Base-by-base conservation (phyloP, 352 stramenopile species). In the Phytophthora ramorum region DNA sequence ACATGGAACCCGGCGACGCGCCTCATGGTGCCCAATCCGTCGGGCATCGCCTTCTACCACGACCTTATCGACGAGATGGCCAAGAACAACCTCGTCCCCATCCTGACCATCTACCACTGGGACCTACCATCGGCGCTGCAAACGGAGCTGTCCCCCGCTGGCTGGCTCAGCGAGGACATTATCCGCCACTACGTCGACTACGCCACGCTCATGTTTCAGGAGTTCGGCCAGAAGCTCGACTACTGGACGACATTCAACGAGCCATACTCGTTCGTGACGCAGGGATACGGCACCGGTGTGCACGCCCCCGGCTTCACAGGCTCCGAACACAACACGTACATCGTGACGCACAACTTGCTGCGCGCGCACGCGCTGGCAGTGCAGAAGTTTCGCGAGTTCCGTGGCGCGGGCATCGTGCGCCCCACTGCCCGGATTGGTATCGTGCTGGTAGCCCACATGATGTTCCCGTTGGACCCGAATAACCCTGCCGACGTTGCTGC, bases 171-270 rank as follows among this genome's bases (percentile, higher is more conserved):
- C 26, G 41, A 59, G 9, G 67, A 81, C 4, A 83, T 91, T 32
- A 63, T 92, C 20, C 32, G 74, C 16, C 69, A 83, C 41, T 97
- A 94, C 62, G 76, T 73, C 7, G 66, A 91, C 14, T 99, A 97
- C 71, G 89, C 94, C 41, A 73, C 40, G 55, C 97, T 66, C 66
- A 97, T 76, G 75, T 97, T 74, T 22, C 95, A 98, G 54, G 80
- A 83, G 32, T 98, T 98, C 75, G 95, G 96, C 16, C 70, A 90
- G 59, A 86, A 96, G 30, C 88, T 98, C 16, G 92, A 97, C 60
- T 77, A 82, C 54, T 99, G 96, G 96, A 89, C 97, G 22, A 98
- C 96, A 7, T 88, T 99, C 54, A 99, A 99, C 66, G 97, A 99
- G 73, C 79, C 91, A 4, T 92, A 83, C 78, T 95, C 76, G 16